Evolutionary conservation across 139 green algal genomes (phyloP), one percentile per base, ranked within the genome.

Genomic region (Chlorella sorokiniana): DNA sequence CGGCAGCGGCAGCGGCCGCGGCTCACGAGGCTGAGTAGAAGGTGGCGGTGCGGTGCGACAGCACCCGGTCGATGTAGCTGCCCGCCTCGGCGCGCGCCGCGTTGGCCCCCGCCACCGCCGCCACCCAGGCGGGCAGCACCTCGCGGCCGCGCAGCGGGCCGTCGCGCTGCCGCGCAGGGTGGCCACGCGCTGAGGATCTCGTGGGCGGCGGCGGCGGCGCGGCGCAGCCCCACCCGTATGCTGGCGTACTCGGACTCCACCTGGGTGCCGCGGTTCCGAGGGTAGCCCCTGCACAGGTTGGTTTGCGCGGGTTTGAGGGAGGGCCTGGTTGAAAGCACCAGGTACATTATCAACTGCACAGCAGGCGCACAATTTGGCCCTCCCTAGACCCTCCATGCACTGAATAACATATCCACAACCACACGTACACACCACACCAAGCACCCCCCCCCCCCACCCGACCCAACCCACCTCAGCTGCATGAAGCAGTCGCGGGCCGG

Each of bases 101-200:
- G 27, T 51, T 78, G 44, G 33, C 41, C 3, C 71, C 82, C 35
- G 63, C 54, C 33, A 33, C 54, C 1, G 76, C 82, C 7, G 73
- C 82, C 76, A 86, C 56, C 82, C 82, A 86, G 56, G 82, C 82
- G 20, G 74, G 76, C 2, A 82, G 2, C n/a, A 82, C 73, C 59
- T 86, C 82, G 7, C 76, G 73, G 44, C 73, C 73, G 23, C 38
- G 37, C 40, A 69, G 38, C n/a, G 70, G 71, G 4, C 37, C 9
- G 25, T 78, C 63, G 0, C 33, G 48, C 0, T 52, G n/a, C 41
- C 29, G 59, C 73, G 79, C 44, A 76, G 48, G 27, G 72, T 69
- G 42, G 63, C 73, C 6, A 82, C 31, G 23, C 82, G 72, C 59
- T 82, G 67, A 51, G 35, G 25, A 86, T 78, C 33, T 78, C 82